Evolutionary conservation across 495 filamentous ascomycete species (phyloP), one percentile per base, ranked within the genome.

Genomic region (Oidiodendron maius): DNA sequence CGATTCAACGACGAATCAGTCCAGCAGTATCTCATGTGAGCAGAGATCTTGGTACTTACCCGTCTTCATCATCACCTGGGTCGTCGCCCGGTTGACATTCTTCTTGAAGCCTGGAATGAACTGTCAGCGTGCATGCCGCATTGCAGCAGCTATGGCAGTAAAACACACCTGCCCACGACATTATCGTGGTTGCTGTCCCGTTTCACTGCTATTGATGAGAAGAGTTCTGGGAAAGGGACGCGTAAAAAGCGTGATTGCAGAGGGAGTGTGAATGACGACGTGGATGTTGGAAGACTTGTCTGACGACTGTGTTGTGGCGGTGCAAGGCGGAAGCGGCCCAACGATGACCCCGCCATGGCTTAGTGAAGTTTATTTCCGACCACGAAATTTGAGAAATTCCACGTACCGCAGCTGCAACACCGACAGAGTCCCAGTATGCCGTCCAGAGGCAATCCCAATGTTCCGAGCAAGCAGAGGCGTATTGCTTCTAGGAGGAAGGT

Each of bases 41-140:
- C 21, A 15, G 26, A 56, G 56, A 38, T 6, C 4, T 18, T 32
- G 4, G 16, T 60, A 57, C 72, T 53, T 61, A 88, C 84, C 88
- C 16, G 93, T 91, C 76, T 96, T 98, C 93, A 98, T 97, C 90
- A 98, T 96, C 46, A 96, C 91, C 83, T 96, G 91, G 65, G 94
- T 96, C 67, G 91, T 95, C 51, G 93, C 91, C 67, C 93, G 88
- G 73, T 93, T 93, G 74, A 95, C 89, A 78, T 91, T 94, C 66
- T 96, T 97, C 78, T 96, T 97, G 71, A 98, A 96, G 45, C 93
- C 93, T 95, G 58, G 3, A 39, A 16, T 16, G 5, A n/a, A 2
- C 6, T 32, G 51, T 48, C 18, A 50, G 35, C 25, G 30, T 18
- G 18, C 12, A 21, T 10, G 11, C 13, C 18, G 0, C 3, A 12